These are phyloP conservation scores for Tuber magnatum DNA, from an alignment of 495 filamentous ascomycete genomes.

Conservation along the genomic window DNA sequence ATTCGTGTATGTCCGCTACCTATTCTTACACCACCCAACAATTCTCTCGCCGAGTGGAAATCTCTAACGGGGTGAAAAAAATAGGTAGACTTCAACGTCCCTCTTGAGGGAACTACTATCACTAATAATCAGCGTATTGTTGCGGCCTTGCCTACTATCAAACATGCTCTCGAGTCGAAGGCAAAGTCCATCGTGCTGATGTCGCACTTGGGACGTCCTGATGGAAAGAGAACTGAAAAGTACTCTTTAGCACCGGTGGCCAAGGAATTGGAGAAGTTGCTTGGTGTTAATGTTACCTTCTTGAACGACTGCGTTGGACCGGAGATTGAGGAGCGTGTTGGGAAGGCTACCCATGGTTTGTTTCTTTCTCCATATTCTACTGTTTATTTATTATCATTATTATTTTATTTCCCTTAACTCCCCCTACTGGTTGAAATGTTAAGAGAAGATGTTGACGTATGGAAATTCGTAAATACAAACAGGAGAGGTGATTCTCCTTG, in stretches of 20 bases:
- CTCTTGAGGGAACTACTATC: conserved; percentile 82
- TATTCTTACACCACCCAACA: conserved; percentile 2
- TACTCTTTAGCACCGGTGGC: conserved; percentile 91
- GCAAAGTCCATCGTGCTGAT: conserved; percentile 95
- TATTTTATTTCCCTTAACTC: background rate
- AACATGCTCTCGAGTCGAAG: conserved; percentile 88
- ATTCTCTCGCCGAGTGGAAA: background rate
- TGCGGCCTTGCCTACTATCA: conserved; percentile 94
- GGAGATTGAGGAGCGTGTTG: conserved; percentile 81
- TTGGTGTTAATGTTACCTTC: conserved; percentile 70
- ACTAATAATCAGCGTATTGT: conserved; percentile 98
- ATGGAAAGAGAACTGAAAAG: conserved; percentile 81
- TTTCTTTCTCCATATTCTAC: background rate
- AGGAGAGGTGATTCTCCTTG: conserved; percentile 77
- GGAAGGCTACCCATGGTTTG: conserved; percentile 62
- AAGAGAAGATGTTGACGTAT: background rate
- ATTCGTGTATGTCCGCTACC: conserved; percentile 75
- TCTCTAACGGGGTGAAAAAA: background rate
- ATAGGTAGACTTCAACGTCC: conserved; percentile 99
- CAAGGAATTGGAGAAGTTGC: conserved; percentile 84
- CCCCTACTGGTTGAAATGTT: background rate
- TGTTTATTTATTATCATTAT: no score
- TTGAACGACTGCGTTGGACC: conserved; percentile 84
- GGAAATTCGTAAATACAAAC: conserved; percentile 9
- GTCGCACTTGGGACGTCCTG: conserved; percentile 95